Conservation (phyloP, 2,329 filamentous ascomycete genomes). For the Sodiomyces alkalinus region DNA sequence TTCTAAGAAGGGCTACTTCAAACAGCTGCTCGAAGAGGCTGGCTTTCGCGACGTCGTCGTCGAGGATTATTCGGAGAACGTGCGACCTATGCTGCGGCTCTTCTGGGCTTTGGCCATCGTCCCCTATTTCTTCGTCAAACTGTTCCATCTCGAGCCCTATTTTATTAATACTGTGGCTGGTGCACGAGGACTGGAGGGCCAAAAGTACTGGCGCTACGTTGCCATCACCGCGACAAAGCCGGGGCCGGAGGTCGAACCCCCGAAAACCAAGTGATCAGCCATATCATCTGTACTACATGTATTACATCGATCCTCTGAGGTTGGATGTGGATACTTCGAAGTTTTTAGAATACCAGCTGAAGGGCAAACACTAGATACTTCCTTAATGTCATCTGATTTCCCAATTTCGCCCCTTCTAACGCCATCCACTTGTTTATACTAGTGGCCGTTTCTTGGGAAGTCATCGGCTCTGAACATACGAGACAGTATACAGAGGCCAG, state of each 20-base stretch:
- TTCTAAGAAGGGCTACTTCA: constrained; percentile 22
- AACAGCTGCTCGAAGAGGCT: constrained; percentile 22
- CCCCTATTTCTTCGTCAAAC: constrained; percentile 27
- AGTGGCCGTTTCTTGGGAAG: too few species aligned
- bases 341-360: too few species aligned
- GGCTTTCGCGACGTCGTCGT: constrained; percentile 29
- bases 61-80: constrained; percentile 28
- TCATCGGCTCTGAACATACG: too few species aligned
- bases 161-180: constrained; percentile 25
- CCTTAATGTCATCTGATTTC: too few species aligned
- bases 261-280: too few species aligned
- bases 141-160: constrained; percentile 25
- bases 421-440: too few species aligned
- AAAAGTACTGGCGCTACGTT: background rate
- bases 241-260: background rate
- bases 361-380: too few species aligned
- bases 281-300: too few species aligned
- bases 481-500: too few species aligned
- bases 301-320: too few species aligned
- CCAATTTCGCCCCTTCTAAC: too few species aligned
- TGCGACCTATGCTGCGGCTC: constrained; percentile 30
- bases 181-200: background rate
- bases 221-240: constrained; percentile 1
- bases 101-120: constrained; percentile 30
- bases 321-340: too few species aligned